Evolutionary conservation across 306 rosid genomes (phyloP), one percentile per base, ranked within the genome.

Genomic region (Coriaria nepalensis): DNA sequence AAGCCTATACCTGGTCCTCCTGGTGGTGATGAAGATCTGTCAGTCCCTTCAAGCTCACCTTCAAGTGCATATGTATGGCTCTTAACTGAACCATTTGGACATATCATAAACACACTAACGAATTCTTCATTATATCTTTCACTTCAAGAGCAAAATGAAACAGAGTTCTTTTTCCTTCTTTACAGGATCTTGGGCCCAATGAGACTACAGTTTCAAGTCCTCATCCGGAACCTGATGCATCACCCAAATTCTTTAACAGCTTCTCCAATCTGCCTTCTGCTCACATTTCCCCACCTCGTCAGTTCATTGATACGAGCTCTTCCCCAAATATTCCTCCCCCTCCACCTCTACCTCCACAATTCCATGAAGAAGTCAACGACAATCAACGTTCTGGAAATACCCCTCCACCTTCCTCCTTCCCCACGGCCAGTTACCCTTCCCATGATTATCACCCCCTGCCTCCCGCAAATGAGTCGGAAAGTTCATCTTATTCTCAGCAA

Each of bases 1-100:
- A 82, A 59, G 58, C 99, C 99, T 44, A 42, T 7, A 7, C 75
- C 96, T 14, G 99, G 99, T 43, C 93, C 93, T 37, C 99, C 98
- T 53, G 74, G 65, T 54, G 98, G 79, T 44, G 96, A 82, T 38
- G 96, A 86, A 51, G 94, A 92, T 59, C 73, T 92, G n/a, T 77
- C 81, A 10, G 9, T 65, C 61, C 87, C 77, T 29, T 65, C 66
- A 3, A 71, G 68, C 53, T 44, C 73, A 49, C 64, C 75, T 40
- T 64, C 72, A 64, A 69, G 43, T 44, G 54, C 78, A 69, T 58
- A 75, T 79, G 96, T 92, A 80, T 57, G 78, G 46, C 59, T 65
- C 42, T 42, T 47, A 53, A 50, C 75, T 67, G 50, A 29, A 13
- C 43, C 42, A 3, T 13, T 29, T 8, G 50, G 35, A 20, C 37